These are phyloP conservation scores for Eucalyptus polyanthemos DNA, from an alignment of 345 rosid genomes.

Conservation along the genomic window DNA sequence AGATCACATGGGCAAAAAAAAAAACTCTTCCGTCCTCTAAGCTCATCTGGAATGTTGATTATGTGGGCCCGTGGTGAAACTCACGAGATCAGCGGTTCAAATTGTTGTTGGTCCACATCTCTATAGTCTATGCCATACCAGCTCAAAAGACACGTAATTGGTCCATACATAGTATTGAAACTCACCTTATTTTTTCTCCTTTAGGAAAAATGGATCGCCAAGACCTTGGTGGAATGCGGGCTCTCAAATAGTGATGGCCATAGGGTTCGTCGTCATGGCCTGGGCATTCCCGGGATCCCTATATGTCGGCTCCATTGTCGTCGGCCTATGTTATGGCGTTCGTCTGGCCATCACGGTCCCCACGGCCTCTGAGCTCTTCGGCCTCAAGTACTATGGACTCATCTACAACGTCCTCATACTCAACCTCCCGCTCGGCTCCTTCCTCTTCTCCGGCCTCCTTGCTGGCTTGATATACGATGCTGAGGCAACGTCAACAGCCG, in stretches of 20 bases:
- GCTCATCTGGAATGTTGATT: neutral
- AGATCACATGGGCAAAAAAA: neutral
- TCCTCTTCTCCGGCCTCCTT: conserved; percentile 85
- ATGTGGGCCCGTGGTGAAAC: neutral
- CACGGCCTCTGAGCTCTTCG: conserved; percentile 87
- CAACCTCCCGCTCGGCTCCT: conserved; percentile 89
- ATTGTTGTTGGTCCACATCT: neutral
- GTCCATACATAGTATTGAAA: neutral
- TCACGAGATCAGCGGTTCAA: neutral
- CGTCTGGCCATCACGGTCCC: conserved; percentile 89
- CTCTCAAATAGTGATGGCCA: conserved; percentile 78
- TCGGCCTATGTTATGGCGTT: conserved; percentile 85
- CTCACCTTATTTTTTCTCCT: neutral
- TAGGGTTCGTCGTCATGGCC: conserved; percentile 74
- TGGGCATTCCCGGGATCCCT: conserved; percentile 69
- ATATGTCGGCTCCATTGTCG: conserved; percentile 73
- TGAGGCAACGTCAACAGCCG: conserved; percentile 59
- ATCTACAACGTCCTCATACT: conserved; percentile 79
- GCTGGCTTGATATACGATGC: conserved; percentile 80
- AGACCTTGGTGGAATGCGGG: conserved; percentile 96
- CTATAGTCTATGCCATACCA: neutral
- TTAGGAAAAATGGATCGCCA: conserved; percentile 78
- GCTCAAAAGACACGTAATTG: neutral
- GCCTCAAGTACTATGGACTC: conserved; percentile 82
- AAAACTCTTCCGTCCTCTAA: neutral